phyloP scores from a whole-genome alignment of 306 rosid genomes.

The Sesbania bispinosa region DNA sequence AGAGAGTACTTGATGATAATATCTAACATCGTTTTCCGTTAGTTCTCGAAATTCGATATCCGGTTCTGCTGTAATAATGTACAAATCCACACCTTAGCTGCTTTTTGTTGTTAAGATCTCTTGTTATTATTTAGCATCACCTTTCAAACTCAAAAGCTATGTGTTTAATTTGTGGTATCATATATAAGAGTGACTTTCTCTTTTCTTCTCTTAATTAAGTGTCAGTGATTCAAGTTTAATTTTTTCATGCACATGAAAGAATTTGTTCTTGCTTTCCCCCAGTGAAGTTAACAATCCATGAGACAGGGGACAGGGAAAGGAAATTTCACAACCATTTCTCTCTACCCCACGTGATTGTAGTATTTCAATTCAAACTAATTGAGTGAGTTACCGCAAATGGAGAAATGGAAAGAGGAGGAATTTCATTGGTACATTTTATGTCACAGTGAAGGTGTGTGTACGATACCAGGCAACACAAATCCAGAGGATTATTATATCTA shows the following conservation, averaged over 20 bases:
- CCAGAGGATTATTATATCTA: slow-evolving; percentile 38
- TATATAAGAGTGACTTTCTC: neutral
- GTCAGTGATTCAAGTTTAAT: neutral
- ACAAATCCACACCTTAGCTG: neutral
- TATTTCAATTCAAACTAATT: neutral
- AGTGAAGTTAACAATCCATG: slow-evolving; percentile 25
- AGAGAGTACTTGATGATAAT: no score
- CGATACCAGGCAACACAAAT: slow-evolving; percentile 52
- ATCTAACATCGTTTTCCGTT: neutral
- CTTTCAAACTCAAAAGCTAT: neutral
- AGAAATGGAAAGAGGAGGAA: neutral
- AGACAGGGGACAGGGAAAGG: slow-evolving; percentile 17
- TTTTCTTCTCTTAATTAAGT: neutral
- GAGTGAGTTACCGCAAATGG: neutral
- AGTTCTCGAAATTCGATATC: neutral
- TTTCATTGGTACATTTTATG: slow-evolving; percentile 6
- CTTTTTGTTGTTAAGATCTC: neutral
- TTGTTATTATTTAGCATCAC: neutral
- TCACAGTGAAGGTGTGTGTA: slow-evolving; percentile 9
- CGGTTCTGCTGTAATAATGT: neutral
- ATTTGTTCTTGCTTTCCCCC: slow-evolving; percentile 10
- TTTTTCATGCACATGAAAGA: slow-evolving; percentile 20
- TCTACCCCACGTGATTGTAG: slow-evolving; percentile 35
- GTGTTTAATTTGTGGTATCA: neutral
- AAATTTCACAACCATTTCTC: slow-evolving; percentile 14